Conservation (phyloP, 2,329 filamentous ascomycete species). For the Stemphylium beticola region DNA sequence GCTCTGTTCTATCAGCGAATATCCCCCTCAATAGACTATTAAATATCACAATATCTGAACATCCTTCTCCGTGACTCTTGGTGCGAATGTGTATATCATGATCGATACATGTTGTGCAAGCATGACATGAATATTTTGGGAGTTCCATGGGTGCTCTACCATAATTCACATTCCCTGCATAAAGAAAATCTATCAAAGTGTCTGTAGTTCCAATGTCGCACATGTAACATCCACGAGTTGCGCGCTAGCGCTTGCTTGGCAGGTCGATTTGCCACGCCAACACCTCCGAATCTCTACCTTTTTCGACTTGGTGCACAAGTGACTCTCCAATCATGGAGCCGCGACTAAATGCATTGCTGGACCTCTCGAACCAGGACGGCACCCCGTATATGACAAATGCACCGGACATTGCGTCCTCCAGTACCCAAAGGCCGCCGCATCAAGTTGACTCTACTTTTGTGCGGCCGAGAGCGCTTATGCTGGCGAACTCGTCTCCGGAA, state of each 20-base stretch:
- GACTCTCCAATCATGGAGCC: slow-evolving; percentile 16
- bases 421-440: slow-evolving; percentile 5
- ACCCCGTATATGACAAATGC: slow-evolving; percentile 1
- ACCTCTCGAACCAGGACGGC: slow-evolving; percentile 8
- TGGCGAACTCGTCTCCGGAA: slow-evolving; percentile 6
- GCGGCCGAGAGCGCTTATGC: slow-evolving; percentile 11
- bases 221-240: not conserved
- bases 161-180: not conserved
- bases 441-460: slow-evolving; percentile 8
- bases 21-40: slow-evolving; percentile 7
- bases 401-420: not conserved
- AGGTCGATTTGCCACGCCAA: slow-evolving; percentile 5
- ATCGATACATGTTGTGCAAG: not conserved
- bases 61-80: not conserved
- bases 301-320: slow-evolving; percentile 11
- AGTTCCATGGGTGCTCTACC: not conserved
- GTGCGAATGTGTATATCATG: not conserved
- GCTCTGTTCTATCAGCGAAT: not conserved
- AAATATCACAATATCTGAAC: not conserved
- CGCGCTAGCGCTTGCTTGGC: slow-evolving; percentile 14
- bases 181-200: not conserved
- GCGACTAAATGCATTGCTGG: slow-evolving; percentile 11
- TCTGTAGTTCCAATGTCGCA: not conserved
- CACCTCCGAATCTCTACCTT: slow-evolving; percentile 6
- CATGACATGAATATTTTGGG: not conserved